Percentiles rank a stretch among this genome's conserved stretches.
phyloP scores from a whole-genome alignment of 805 yeast species.

The Candida coquimbonensis region DNA sequence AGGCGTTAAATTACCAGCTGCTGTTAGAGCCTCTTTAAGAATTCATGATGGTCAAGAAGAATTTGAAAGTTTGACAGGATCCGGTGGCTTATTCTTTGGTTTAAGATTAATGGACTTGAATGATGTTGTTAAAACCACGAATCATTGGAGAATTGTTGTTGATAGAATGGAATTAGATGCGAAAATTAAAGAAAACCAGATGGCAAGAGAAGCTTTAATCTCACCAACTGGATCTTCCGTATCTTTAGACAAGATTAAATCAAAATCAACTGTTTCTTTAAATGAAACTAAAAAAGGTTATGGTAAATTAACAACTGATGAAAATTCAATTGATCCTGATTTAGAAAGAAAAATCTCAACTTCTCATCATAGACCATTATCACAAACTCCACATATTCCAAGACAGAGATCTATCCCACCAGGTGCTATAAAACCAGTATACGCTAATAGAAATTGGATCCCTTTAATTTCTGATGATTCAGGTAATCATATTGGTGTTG shows the following conservation, averaged over 20 bases:
- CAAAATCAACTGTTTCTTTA: constrained; percentile 17
- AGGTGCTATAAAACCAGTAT: constrained; percentile 60
- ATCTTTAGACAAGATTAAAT: constrained; percentile 12
- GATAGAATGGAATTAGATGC: constrained; percentile 28
- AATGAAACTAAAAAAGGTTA: constrained; percentile 25
- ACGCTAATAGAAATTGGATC: constrained; percentile 90
- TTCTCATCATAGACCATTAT: background rate
- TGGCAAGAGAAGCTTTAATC: constrained; percentile 17
- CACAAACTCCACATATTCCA: constrained; percentile 28
- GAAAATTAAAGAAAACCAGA: constrained; percentile 17
- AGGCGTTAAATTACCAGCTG: constrained; percentile 65
- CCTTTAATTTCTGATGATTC: constrained; percentile 83
- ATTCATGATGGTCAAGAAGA: constrained; percentile 89
- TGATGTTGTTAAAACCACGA: constrained; percentile 71
- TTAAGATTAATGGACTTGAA: constrained; percentile 74
- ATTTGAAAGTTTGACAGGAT: constrained; percentile 63
- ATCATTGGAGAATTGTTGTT: constrained; percentile 77
- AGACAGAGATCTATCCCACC: constrained; percentile 71
- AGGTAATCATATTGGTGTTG: constrained; percentile 91
- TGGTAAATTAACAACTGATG: constrained; percentile 15
- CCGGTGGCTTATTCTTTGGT: constrained; percentile 73
- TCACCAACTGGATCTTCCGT: constrained; percentile 23
- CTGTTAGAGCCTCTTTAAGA: constrained; percentile 72
- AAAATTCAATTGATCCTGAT: constrained; percentile 10
- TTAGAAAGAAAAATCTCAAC: constrained; percentile 17